Base-by-base conservation (phyloP, 352 stramenopile species). In the Phytophthora quininea region DNA sequence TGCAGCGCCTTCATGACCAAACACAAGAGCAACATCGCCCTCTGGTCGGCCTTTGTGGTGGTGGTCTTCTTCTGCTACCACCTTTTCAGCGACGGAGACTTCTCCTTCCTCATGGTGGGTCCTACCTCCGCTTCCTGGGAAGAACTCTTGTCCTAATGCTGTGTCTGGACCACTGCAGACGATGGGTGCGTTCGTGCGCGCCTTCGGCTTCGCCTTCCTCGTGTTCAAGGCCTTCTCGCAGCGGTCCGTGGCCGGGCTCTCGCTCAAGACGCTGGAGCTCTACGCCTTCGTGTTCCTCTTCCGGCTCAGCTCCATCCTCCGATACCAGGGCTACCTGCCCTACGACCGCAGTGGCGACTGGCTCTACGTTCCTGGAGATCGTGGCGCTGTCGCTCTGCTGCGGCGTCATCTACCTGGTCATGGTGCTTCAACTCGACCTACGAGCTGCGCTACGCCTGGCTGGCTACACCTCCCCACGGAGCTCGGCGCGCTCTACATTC, bases 271-370 rank as follows among this genome's bases (percentile, higher is more conserved):
- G 33, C 71, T 99, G 76, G 92, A 99, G 79, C 77, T 99, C 10
- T 99, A 99, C 64, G 88, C 77, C 45, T 89, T 98, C 27, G 93
- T 99, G 37, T 99, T 99, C 75, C 90, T 98, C 73, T 98, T 98
- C 70, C 94, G 97, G 10, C 80, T 99, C 3, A 97, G 95, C 63
- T 98, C 94, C 33, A 99, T 99, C 65, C 84, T 99, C 73, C 90
- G 97, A 42, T 98, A 99, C 80, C 96, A 99, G 76, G 97, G 97
- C 52, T 99, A 99, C 68, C 69, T 95, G 38, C 88, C 88, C 12
- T 95, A 94, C 66, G 89, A 96, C 60, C 97, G 97, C 45, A 98
- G 88, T 33, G 97, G 97, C 33, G 97, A 99, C 75, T 99, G 97
- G 96, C 84, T 99, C 19, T 99, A 99, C 98, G 70, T 87, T 98